Base-by-base conservation (phyloP, 2,329 filamentous ascomycete genomes). In the Exophiala sp. region DNA sequence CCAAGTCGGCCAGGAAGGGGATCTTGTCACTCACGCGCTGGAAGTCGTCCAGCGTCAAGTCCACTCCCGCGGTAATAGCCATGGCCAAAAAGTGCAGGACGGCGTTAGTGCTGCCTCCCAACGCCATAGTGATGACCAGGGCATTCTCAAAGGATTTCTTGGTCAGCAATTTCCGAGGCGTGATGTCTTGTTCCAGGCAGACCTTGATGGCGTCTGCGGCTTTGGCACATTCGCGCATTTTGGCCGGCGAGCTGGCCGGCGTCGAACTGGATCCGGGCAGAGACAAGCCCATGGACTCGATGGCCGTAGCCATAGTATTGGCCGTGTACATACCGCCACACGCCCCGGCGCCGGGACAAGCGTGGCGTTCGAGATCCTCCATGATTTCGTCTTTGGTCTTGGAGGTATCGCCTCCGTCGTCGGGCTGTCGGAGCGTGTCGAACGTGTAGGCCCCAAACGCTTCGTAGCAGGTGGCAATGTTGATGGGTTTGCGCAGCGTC, bases 241-340 rank as follows among this genome's bases (percentile, higher is more conserved):
- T 95, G 41, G 88, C 82, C 0, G 88, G 87, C 2, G 83, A 87
- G 14, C 80, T 77, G 1, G 89, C 89, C 1, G 88, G 88, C 46
- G 82, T 93, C 1, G 86, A 90, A 0, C 86, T 90, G 0, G 87
- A 93, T 1, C 88, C 88, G 0, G 89, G 88, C 6, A 95, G 75
- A 0, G 82, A 82, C 23, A 95, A 74, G 22, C 89, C 89, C 77
- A 95, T 88, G 35, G 86, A 87, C 72, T 95, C 88, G 57, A 95
- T 88, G 11, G 86, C 87, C 0, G 86, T 91, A 2, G 88, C 86
- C 87, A 95, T 91, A 19, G 88, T 95, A 70, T 95, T 95, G 57
- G 89, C 89, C 1, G 89, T 95, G 51, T 60, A 95, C 89, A 95
- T 95, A 14, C 90, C 88, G 40, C 88, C 88, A 57, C 88, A 95